Conservation (phyloP, 805 yeast species). For the Suhomyces canberraensis region DNA sequence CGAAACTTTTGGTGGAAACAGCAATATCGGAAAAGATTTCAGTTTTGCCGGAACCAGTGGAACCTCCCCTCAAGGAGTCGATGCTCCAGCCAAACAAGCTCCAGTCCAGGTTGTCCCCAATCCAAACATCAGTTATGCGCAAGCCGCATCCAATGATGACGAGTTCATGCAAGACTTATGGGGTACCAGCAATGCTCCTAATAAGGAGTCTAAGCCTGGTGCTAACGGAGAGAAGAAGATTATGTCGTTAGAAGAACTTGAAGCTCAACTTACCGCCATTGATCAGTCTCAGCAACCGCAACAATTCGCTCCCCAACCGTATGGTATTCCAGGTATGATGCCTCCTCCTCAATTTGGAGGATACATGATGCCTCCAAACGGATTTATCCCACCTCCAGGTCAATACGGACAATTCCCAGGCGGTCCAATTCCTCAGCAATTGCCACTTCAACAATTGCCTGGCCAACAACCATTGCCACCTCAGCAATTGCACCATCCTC, state of each 20-base stretch:
- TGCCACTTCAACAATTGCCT: constrained; percentile 13
- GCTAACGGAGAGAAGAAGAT: constrained; percentile 44
- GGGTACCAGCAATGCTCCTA: constrained; percentile 36
- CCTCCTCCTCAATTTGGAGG: constrained; percentile 34
- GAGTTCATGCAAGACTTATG: constrained; percentile 45
- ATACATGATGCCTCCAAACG: constrained; percentile 41
- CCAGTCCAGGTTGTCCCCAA: constrained; percentile 11
- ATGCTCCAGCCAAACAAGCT: constrained; percentile 24
- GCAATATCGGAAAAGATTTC: constrained; percentile 57
- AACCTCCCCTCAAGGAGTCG: constrained; percentile 8
- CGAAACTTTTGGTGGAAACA: constrained; percentile 67
- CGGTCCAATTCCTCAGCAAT: constrained; percentile 19
- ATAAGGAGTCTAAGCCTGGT: constrained; percentile 25
- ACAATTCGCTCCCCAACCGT: constrained; percentile 30
- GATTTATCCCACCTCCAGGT: constrained; percentile 34
- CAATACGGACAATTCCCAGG: constrained; percentile 33
- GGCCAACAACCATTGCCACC: constrained; percentile 14
- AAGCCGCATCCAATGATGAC: constrained; percentile 40
- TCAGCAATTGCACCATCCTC: constrained; percentile 14
- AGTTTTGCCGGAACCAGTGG: constrained; percentile 47
- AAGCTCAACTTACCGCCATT: constrained; percentile 64
- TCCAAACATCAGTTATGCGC: constrained; percentile 38
- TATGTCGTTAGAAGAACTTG: constrained; percentile 78
- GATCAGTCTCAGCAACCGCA: constrained; percentile 27
- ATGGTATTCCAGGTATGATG: constrained; percentile 34